Evolutionary conservation across 768 basidiomycete species (phyloP).

Genomic region (Gautieria morchelliformis): DNA sequence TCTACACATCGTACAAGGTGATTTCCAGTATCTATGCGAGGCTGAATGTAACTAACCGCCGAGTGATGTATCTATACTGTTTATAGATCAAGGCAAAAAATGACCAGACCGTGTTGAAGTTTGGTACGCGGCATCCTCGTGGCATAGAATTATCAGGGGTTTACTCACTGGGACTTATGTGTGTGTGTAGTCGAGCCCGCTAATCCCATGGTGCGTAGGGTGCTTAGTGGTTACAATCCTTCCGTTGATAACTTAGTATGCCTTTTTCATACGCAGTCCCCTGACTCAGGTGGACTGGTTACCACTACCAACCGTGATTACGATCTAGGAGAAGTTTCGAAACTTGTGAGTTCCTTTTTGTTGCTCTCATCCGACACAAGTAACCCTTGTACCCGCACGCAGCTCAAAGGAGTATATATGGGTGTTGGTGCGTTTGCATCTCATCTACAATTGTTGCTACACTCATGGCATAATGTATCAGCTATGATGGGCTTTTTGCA

Average conservation of each 20-base stretch:
- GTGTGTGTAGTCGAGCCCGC: conserved; percentile 55
- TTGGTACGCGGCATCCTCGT: conserved; percentile 44
- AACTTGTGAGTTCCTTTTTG: conserved; percentile 35
- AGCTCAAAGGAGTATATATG: conserved; percentile 30
- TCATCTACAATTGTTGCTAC: background rate
- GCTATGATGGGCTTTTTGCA: conserved; percentile 92
- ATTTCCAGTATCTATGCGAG: background rate
- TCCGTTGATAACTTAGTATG: background rate
- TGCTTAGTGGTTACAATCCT: background rate
- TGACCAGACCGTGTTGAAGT: conserved; percentile 93
- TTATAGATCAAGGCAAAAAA: conserved; percentile 86
- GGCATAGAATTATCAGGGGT: background rate
- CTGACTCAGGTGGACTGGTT: conserved; percentile 62
- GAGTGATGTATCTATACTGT: background rate
- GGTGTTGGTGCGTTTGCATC: conserved; percentile 24
- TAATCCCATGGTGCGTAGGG: conserved; percentile 58
- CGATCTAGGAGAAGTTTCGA: conserved; percentile 80
- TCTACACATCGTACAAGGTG: conserved; percentile 68
- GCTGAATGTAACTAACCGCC: background rate
- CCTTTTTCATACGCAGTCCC: conserved; percentile 28
- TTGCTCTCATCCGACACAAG: background rate
- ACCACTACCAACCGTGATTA: conserved; percentile 94
- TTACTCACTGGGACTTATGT: background rate
- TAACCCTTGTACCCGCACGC: background rate
- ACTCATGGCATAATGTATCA: conserved; percentile 28